Evolutionary conservation across 305 asterid genomes (phyloP).

Genomic region (Solanum hybrid): DNA sequence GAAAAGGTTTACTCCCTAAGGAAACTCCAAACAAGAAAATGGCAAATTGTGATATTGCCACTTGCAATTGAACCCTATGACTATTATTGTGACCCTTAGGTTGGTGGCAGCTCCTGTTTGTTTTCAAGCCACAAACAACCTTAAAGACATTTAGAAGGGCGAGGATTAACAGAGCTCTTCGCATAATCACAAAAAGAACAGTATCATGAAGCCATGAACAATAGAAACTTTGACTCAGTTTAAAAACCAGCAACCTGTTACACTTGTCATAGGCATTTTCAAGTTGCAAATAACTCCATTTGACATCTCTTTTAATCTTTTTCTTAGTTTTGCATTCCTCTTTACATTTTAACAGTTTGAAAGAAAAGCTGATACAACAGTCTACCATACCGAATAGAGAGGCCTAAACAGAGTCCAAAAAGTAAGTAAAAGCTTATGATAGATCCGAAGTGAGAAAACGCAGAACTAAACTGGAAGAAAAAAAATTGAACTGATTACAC

Average conservation of each 20-base stretch:
- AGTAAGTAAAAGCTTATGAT: not conserved
- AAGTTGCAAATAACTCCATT: not conserved
- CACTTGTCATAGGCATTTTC: not conserved
- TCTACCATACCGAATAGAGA: not conserved
- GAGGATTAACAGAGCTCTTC: not conserved
- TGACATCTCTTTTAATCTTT: not conserved
- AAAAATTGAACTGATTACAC: not conserved
- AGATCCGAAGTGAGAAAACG: not conserved
- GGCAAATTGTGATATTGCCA: not conserved
- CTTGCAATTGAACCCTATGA: not conserved
- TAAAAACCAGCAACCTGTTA: not conserved
- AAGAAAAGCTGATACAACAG: not conserved
- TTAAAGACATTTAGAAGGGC: not conserved
- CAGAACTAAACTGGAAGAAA: not conserved
- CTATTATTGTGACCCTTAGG: not conserved
- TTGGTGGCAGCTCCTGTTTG: not conserved
- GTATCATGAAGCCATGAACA: not conserved
- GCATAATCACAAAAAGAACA: not conserved
- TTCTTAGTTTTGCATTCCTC: not conserved
- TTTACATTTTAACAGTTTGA: not conserved
- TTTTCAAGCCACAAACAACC: not conserved
- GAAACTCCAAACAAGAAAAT: not conserved
- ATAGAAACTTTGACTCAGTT: not conserved
- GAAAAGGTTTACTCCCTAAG: not conserved
- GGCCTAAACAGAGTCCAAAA: conserved; percentile 1